phyloP scores from a whole-genome alignment of 1,284 basidiomycete species.

The Trametes versicolor region DNA sequence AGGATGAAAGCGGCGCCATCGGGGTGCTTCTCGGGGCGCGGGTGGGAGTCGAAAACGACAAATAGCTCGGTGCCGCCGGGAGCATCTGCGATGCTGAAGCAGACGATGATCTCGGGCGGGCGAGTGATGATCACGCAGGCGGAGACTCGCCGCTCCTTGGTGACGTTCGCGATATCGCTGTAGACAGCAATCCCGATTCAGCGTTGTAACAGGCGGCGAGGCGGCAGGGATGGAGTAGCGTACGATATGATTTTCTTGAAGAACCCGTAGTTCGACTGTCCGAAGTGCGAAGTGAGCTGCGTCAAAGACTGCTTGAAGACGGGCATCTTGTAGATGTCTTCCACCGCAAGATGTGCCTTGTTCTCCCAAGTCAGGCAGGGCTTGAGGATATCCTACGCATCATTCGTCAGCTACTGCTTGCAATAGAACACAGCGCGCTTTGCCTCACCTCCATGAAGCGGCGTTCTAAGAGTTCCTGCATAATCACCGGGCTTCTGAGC shows the following conservation, averaged over 20 bases:
- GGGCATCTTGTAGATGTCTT: slow-evolving; percentile 49
- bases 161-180: slow-evolving; percentile 33
- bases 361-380: slow-evolving; percentile 55
- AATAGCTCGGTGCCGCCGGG: slow-evolving; percentile 48
- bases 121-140: slow-evolving; percentile 64
- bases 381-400: slow-evolving; percentile 37
- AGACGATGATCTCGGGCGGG: slow-evolving; percentile 72
- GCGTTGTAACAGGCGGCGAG: too few species aligned
- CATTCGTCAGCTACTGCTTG: background rate
- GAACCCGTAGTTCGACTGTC: slow-evolving; percentile 47
- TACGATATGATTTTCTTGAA: slow-evolving; percentile 60
- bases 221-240: slow-evolving; percentile 24
- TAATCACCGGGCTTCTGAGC: slow-evolving; percentile 12
- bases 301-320: slow-evolving; percentile 51
- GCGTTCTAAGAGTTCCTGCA: slow-evolving; percentile 24
- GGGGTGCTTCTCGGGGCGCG: slow-evolving; percentile 61
- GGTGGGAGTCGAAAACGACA: slow-evolving; percentile 72
- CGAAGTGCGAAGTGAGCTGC: slow-evolving; percentile 51
- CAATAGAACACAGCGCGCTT: background rate
- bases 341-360: slow-evolving; percentile 65
- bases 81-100: slow-evolving; percentile 56
- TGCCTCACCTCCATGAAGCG: slow-evolving; percentile 25
- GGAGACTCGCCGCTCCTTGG: slow-evolving; percentile 49
- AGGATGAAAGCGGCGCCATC: slow-evolving; percentile 66
- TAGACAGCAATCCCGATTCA: too few species aligned